Evolutionary conservation across 768 basidiomycete species (phyloP).

Genomic region (Hericium rajendrae): DNA sequence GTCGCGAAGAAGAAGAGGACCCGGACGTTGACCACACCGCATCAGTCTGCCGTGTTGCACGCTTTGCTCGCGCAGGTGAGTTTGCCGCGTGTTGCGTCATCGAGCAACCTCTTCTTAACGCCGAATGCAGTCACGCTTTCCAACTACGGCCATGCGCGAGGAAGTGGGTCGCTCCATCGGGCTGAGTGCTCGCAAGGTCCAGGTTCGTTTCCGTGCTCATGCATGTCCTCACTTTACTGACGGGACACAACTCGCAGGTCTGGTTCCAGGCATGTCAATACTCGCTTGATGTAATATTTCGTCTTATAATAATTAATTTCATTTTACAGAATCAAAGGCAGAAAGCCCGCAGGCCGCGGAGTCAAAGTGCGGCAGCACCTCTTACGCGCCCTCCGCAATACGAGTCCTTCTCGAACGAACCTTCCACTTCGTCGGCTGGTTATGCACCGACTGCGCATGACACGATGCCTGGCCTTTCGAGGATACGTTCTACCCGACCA

Average conservation of each 20-base stretch:
- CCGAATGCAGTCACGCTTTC: conserved; percentile 66
- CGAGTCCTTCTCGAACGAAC: conserved; percentile 46
- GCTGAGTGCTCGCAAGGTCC: conserved; percentile 84
- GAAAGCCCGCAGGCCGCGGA: conserved; percentile 69
- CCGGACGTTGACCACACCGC: conserved; percentile 75
- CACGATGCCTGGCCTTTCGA: conserved; percentile 6
- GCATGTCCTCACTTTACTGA: conserved; percentile 4
- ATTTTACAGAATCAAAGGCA: conserved; percentile 71
- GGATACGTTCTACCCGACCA: neutral
- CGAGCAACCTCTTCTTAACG: neutral
- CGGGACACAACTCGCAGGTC: conserved; percentile 42
- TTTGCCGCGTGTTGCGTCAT: conserved; percentile 5
- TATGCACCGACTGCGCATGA: conserved; percentile 12
- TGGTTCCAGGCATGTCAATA: conserved; percentile 70
- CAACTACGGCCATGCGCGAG: conserved; percentile 79
- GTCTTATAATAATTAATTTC: conserved; percentile 1
- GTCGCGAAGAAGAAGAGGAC: conserved; percentile 76
- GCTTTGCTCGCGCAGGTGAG: conserved; percentile 77
- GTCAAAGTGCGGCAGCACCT: conserved; percentile 40
- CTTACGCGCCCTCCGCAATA: conserved; percentile 50
- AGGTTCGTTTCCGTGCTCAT: conserved; percentile 41
- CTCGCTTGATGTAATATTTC: conserved; percentile 1
- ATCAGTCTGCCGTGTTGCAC: conserved; percentile 82
- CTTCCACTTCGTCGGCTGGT: conserved; percentile 22
- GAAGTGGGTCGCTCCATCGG: conserved; percentile 82